Percentiles rank a stretch among this genome's conserved stretches.
Evolutionary conservation across 1,284 basidiomycete genomes (phyloP).

Genomic region (Schizophyllum commune): DNA sequence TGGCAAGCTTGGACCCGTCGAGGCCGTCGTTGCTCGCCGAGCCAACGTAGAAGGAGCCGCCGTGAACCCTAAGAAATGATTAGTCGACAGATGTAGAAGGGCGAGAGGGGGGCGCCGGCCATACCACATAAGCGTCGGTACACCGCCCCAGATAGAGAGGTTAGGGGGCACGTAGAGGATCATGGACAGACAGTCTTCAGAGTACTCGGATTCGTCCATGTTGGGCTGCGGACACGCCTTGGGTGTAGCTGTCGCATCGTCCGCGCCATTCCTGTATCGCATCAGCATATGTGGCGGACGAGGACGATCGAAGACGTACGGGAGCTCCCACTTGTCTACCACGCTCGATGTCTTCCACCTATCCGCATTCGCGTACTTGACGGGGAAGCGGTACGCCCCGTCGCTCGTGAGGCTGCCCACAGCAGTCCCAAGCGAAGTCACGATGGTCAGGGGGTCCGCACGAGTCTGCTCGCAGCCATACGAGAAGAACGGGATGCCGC

Average conservation of each 20-base stretch:
- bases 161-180: constrained; percentile 59
- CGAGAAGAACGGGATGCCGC: neutral
- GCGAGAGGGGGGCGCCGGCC: constrained; percentile 15
- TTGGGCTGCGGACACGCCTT: constrained; percentile 62
- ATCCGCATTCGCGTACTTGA: constrained; percentile 55
- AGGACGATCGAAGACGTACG: constrained; percentile 37
- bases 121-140: constrained; percentile 62
- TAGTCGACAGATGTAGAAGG: neutral
- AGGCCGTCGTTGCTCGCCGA: constrained; percentile 67
- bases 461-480: neutral
- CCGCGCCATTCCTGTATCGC: constrained; percentile 38
- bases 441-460: neutral
- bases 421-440: neutral
- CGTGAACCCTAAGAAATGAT: constrained; percentile 63
- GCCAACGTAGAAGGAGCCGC: constrained; percentile 75
- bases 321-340: constrained; percentile 47
- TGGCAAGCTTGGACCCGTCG: constrained; percentile 72
- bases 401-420: neutral
- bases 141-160: constrained; percentile 24
- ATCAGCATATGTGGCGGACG: neutral
- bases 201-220: constrained; percentile 38
- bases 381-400: constrained; percentile 37
- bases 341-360: constrained; percentile 53
- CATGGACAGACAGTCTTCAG: constrained; percentile 77
- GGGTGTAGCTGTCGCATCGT: constrained; percentile 49